These are phyloP conservation scores for Solanum chacoense DNA, from an alignment of 305 asterid genomes.

Conservation along the genomic window DNA sequence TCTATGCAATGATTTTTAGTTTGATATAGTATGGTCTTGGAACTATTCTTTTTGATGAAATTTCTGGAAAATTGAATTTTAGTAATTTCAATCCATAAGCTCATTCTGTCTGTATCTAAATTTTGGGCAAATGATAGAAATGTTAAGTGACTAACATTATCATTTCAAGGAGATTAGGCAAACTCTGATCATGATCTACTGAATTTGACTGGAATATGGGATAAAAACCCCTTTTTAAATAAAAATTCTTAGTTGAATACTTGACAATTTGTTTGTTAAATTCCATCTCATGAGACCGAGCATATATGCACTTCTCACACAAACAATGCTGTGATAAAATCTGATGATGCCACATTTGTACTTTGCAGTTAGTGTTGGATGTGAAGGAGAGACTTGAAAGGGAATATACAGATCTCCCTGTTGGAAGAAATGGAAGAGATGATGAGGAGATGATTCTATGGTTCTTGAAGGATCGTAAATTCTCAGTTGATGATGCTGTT, in stretches of 20 bases:
- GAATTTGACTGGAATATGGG: neutral
- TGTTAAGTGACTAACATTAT: too few relatives aligned
- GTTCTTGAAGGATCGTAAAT: conserved; percentile 79
- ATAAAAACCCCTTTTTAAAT: neutral
- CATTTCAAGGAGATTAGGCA: neutral
- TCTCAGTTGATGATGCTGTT: conserved; percentile 58
- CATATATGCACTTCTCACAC: neutral
- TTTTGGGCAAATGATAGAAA: too few relatives aligned
- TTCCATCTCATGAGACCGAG: neutral
- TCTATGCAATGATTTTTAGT: too few relatives aligned
- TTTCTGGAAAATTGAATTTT: too few relatives aligned
- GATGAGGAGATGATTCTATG: conserved; percentile 88
- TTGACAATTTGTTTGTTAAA: neutral
- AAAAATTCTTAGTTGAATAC: neutral
- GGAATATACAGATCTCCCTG: conserved; percentile 47
- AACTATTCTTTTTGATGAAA: too few relatives aligned
- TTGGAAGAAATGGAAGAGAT: conserved; percentile 78
- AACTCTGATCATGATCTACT: neutral
- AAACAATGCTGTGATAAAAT: neutral
- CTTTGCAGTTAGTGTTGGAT: conserved; percentile 54
- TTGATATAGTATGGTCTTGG: too few relatives aligned
- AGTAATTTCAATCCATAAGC: too few relatives aligned
- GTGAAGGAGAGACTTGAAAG: conserved; percentile 70
- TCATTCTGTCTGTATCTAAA: too few relatives aligned
- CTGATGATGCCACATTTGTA: conserved; percentile 6